Evolutionary conservation across 2,329 filamentous ascomycete species (phyloP).

Genomic region (Lasiodiplodia citricola): DNA sequence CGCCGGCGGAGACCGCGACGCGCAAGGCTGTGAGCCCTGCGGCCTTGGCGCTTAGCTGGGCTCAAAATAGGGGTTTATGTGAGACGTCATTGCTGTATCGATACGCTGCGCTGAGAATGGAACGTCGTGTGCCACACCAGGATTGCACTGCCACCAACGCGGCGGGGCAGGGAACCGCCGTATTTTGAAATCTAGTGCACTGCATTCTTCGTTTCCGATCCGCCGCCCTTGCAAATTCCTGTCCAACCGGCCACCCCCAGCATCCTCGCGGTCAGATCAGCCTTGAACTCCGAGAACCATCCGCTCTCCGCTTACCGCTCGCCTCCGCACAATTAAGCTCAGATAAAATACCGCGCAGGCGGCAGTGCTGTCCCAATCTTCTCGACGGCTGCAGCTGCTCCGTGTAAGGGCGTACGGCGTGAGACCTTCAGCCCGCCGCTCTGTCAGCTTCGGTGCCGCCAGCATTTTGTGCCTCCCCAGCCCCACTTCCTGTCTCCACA

Average conservation of each 20-base stretch:
- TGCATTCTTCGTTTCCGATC: constrained; percentile 5
- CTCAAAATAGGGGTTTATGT: constrained; percentile 20
- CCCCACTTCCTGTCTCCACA: constrained; percentile 16
- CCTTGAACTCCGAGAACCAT: constrained; percentile 6
- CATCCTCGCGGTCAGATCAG: not conserved
- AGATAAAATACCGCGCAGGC: not conserved
- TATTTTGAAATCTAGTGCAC: not conserved
- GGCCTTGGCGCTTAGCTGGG: constrained; percentile 14
- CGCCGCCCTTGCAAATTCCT: constrained; percentile 9
- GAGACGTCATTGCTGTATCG: constrained; percentile 21
- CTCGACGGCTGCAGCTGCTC: not conserved
- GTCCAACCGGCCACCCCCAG: constrained; percentile 11
- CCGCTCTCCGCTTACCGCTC: not conserved
- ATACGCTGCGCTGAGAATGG: constrained; percentile 16
- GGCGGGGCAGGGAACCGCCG: not conserved
- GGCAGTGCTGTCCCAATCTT: not conserved
- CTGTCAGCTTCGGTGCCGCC: constrained; percentile 17
- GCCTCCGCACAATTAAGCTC: not conserved
- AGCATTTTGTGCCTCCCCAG: constrained; percentile 7
- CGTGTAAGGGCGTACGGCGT: not conserved
- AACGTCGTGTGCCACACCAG: not conserved
- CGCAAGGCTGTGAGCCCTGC: constrained; percentile 22
- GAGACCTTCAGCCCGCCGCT: not conserved
- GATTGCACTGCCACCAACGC: constrained; percentile 7
- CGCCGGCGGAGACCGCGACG: constrained; percentile 18